phyloP scores from a whole-genome alignment of 2,329 filamentous ascomycete species.

The Ceratocystis eucalypticola region DNA sequence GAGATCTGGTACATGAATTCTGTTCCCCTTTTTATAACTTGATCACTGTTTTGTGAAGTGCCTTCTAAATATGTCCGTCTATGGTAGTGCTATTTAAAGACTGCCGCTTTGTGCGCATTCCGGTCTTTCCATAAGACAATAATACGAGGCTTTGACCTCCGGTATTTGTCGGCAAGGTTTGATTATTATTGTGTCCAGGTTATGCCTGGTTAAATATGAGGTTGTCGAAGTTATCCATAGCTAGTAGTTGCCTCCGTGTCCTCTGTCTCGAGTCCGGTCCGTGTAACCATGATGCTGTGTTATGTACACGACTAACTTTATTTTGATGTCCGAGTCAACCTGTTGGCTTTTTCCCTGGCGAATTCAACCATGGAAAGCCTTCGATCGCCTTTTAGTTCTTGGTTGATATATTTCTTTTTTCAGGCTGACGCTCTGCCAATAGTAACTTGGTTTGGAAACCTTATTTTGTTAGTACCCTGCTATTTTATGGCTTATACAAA shows the following conservation, averaged over 20 bases:
- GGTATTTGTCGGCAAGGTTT: rapidly evolving
- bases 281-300: not conserved
- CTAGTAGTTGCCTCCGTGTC: not conserved
- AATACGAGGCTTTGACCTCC: too few species aligned
- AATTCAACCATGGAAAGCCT: not conserved
- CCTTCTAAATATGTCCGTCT: not conserved
- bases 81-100: too few species aligned
- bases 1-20: slow-evolving; percentile 8
- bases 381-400: not conserved
- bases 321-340: not conserved
- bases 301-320: not conserved
- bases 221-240: not conserved
- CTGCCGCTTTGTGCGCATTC: too few species aligned
- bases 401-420: not conserved
- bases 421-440: too few species aligned
- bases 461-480: too few species aligned
- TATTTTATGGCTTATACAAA: too few species aligned
- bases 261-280: not conserved
- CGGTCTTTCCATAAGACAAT: rapidly evolving
- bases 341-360: not conserved
- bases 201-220: not conserved
- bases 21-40: not conserved
- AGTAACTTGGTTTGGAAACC: too few species aligned
- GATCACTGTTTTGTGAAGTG: rapidly evolving
- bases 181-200: too few species aligned